A percentile compares a stretch with the other conserved stretches of the same genome.
These are phyloP conservation scores for Cotoneaster glaucophyllus DNA, from an alignment of 306 rosid genomes.

Conservation along the genomic window DNA sequence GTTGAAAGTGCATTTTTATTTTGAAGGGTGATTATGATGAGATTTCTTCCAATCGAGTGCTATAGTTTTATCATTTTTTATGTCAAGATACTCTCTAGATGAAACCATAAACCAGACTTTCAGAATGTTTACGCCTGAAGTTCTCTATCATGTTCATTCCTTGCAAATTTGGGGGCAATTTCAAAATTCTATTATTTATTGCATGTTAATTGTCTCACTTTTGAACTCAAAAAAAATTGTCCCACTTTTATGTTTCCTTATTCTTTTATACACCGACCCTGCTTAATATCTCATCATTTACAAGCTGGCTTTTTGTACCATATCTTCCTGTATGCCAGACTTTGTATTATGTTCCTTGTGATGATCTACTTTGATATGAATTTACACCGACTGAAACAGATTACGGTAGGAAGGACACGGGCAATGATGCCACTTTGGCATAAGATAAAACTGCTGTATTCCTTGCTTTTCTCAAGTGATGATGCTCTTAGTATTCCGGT, in stretches of 20 bases:
- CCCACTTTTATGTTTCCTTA: not conserved
- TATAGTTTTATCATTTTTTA: not conserved
- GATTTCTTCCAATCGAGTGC: not conserved
- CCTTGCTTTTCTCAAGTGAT: slow-evolving; percentile 59
- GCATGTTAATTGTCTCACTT: not conserved
- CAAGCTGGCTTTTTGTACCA: not conserved
- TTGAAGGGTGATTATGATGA: not conserved
- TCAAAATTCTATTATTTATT: not conserved
- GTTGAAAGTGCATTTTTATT: not conserved
- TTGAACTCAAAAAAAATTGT: no score
- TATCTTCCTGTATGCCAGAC: not conserved
- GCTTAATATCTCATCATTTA: not conserved
- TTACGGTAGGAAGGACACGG: slow-evolving; percentile 86
- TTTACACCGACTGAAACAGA: slow-evolving; percentile 42
- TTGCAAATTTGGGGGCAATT: not conserved
- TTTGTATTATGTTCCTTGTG: not conserved
- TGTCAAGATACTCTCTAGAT: not conserved
- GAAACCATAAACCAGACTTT: not conserved
- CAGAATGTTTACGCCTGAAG: not conserved
- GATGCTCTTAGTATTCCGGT: slow-evolving; percentile 83
- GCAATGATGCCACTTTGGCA: slow-evolving; percentile 89
- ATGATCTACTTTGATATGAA: slow-evolving; percentile 10
- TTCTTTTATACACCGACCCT: not conserved
- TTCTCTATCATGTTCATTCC: not conserved
- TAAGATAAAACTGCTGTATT: slow-evolving; percentile 66